Conservation (phyloP, 345 rosid species). For the Zanthoxylum bungeanum region DNA sequence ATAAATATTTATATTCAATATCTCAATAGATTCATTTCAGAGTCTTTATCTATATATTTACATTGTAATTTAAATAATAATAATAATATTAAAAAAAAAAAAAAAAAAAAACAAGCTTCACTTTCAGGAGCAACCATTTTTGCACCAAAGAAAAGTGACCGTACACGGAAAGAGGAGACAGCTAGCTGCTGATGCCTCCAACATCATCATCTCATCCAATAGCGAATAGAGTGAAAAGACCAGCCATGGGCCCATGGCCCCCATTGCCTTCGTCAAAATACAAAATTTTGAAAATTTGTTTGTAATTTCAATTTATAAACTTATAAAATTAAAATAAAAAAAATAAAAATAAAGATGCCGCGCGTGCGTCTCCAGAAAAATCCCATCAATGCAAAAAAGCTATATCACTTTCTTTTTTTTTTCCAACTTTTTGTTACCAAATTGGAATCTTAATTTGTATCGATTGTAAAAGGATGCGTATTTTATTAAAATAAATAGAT, state of each 20-base stretch:
- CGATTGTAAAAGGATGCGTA: constrained; percentile 3
- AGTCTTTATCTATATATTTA: too few species aligned
- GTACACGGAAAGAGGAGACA: constrained; percentile 13
- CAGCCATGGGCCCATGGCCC: background rate
- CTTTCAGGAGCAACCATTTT: constrained; percentile 6
- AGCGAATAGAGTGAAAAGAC: background rate
- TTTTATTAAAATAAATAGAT: constrained; percentile 8
- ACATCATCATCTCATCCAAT: constrained; percentile 3
- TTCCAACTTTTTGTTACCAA: background rate
- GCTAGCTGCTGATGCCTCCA: constrained; percentile 14
- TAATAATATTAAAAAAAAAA: too few species aligned
- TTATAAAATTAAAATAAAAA: background rate
- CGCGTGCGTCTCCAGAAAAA: constrained; percentile 16
- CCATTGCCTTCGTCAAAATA: background rate
- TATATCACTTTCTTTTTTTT: background rate
- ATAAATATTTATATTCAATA: too few species aligned
- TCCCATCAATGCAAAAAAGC: background rate
- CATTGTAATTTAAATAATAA: too few species aligned
- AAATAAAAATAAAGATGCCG: background rate
- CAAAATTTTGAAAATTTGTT: too few species aligned
- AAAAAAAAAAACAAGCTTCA: constrained; percentile 10
- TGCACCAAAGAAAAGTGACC: constrained; percentile 1
- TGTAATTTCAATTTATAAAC: background rate
- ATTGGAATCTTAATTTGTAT: constrained; percentile 30
- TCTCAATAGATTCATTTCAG: too few species aligned